These are phyloP conservation scores for Helotiales sp. DNA, from an alignment of 2,329 filamentous ascomycete genomes.

Conservation along the genomic window DNA sequence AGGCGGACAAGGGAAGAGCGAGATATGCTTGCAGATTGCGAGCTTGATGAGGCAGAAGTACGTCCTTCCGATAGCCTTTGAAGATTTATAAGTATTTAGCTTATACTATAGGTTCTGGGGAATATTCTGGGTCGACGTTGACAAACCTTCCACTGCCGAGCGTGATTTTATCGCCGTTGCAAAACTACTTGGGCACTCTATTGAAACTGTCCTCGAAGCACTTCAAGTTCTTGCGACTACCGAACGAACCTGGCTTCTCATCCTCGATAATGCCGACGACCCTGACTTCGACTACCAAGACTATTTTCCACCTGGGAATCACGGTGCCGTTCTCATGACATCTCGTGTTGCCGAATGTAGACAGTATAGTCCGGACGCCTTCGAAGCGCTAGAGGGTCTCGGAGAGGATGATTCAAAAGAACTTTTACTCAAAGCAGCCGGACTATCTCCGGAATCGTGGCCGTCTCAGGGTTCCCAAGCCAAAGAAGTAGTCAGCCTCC, in stretches of 20 bases:
- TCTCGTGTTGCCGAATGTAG: slow-evolving; percentile 44
- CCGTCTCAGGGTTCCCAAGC: slow-evolving; percentile 26
- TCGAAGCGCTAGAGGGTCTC: slow-evolving; percentile 9
- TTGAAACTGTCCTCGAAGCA: slow-evolving; percentile 22
- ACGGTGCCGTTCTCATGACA: slow-evolving; percentile 47
- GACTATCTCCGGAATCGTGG: slow-evolving; percentile 13
- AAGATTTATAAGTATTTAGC: slow-evolving; percentile 13
- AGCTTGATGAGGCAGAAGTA: slow-evolving; percentile 33
- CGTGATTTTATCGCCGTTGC: too few species aligned
- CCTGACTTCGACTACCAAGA: slow-evolving; percentile 40
- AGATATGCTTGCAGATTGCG: slow-evolving; percentile 32
- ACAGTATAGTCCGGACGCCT: slow-evolving; percentile 41
- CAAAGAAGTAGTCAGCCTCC: slow-evolving; percentile 33
- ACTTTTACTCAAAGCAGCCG: slow-evolving; percentile 39
- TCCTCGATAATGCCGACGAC: slow-evolving; percentile 52
- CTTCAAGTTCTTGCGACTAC: slow-evolving; percentile 31
- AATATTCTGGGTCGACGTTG: too few species aligned
- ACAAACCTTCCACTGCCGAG: too few species aligned
- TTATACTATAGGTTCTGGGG: slow-evolving; percentile 31
- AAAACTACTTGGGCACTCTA: slow-evolving; percentile 15
- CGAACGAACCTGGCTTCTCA: slow-evolving; percentile 43
- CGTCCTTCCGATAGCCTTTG: slow-evolving; percentile 4
- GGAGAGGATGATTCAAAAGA: slow-evolving; percentile 38
- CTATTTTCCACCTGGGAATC: slow-evolving; percentile 43
- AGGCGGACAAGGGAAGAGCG: too few species aligned